Evolutionary conservation across 148 eudicot genomes (phyloP).

Genomic region (Cornus florida): DNA sequence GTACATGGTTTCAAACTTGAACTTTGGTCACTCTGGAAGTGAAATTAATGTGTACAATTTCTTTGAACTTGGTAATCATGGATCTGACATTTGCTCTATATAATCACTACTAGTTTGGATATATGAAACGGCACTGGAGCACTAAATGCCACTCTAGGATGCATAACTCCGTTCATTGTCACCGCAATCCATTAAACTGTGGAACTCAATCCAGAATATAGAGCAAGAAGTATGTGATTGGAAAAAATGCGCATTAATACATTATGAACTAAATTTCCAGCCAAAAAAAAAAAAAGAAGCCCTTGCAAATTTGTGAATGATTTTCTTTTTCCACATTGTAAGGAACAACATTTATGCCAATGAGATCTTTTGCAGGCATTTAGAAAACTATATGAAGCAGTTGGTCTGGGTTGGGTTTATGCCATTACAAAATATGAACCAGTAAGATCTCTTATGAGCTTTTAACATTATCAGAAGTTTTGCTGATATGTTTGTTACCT

Average conservation of each 20-base stretch:
- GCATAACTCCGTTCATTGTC: not conserved
- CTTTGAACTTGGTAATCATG: not conserved
- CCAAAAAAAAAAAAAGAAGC: not conserved
- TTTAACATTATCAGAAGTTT: not conserved
- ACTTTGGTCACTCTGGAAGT: not conserved
- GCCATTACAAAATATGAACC: constrained; percentile 92
- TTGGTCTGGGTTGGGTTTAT: constrained; percentile 95
- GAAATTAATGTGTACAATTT: not conserved
- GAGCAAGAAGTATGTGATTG: not conserved
- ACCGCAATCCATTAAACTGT: not conserved
- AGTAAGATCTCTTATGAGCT: constrained; percentile 43
- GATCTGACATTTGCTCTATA: not conserved
- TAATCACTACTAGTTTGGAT: not conserved
- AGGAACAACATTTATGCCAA: not conserved
- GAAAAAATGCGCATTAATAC: not conserved
- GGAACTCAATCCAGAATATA: not conserved
- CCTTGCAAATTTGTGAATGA: not conserved
- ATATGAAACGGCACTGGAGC: not conserved
- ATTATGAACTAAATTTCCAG: not conserved
- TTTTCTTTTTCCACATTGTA: not conserved
- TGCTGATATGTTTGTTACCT: not conserved
- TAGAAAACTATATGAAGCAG: constrained; percentile 87
- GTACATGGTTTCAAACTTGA: not conserved
- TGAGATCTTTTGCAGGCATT: constrained; percentile 58
- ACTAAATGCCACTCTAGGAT: not conserved